Evolutionary conservation across 2,329 filamentous ascomycete genomes (phyloP).

Genomic region (Talaromyces sp.): DNA sequence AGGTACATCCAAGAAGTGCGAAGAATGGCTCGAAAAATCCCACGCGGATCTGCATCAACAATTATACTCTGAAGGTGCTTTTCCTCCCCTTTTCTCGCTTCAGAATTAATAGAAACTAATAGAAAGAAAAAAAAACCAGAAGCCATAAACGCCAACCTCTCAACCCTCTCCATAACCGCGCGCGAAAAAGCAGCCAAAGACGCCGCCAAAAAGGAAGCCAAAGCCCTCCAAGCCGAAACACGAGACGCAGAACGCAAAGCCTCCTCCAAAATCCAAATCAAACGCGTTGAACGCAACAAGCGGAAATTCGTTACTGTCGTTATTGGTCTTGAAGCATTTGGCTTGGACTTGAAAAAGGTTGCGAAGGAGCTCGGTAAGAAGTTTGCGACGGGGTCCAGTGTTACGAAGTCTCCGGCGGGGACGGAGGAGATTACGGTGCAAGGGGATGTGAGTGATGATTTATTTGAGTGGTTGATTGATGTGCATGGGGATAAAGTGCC

Average conservation of each 20-base stretch:
- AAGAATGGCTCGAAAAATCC: conserved; percentile 82
- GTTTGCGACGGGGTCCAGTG: conserved; percentile 88
- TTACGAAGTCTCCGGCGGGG: conserved; percentile 80
- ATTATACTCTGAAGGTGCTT: conserved; percentile 89
- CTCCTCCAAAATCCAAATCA: conserved; percentile 78
- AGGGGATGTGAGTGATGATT: conserved; percentile 91
- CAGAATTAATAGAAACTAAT: too few relatives aligned
- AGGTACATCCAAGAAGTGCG: conserved; percentile 91
- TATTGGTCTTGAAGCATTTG: conserved; percentile 83
- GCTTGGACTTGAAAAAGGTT: conserved; percentile 88
- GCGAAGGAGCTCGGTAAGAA: conserved; percentile 98
- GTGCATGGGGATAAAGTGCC: conserved; percentile 79
- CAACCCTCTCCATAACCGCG: conserved; percentile 79
- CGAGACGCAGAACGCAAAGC: conserved; percentile 79
- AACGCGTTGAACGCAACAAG: conserved; percentile 97
- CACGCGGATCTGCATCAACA: conserved; percentile 68
- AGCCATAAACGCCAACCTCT: conserved; percentile 76
- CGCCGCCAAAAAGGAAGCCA: conserved; percentile 92
- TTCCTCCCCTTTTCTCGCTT: too few relatives aligned
- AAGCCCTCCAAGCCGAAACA: conserved; percentile 80
- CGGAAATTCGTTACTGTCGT: conserved; percentile 93
- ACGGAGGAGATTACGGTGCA: conserved; percentile 97
- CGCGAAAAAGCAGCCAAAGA: conserved; percentile 95
- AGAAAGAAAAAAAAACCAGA: conserved; percentile 47
- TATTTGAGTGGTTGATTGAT: conserved; percentile 84